Evolutionary conservation across 768 basidiomycete genomes (phyloP), one percentile per base, ranked within the genome.

Genomic region (Suillus placidus): DNA sequence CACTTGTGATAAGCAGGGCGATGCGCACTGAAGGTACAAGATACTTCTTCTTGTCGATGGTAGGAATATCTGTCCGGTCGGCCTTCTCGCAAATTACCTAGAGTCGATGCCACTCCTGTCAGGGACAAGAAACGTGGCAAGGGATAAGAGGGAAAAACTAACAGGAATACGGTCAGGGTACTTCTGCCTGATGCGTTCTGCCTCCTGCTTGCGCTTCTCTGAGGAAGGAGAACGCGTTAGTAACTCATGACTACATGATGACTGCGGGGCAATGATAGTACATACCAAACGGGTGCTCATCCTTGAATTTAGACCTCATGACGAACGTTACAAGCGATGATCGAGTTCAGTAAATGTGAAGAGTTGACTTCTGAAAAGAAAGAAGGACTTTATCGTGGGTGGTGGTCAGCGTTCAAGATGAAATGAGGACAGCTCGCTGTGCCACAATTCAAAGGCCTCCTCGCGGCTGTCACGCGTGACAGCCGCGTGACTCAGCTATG

Each of bases 11-110:
- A 34, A 52, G 43, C 1, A 58, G 58, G 52, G 32, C 51, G 26
- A 58, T 51, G 78, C 92, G 73, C 73, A 97, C 97, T 63, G 95
- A 96, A 52, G 97, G 97, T 12, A 99, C 97, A 62, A 99, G 85
- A 72, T 99, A 99, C 85, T 99, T 99, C 95, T 99, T 99, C 93
- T 99, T 99, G 86, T 99, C 97, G 77, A 99, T 98, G 35, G 95
- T 96, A 0, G 96, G 94, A 78, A 99, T 99, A 82, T 99, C 97
- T 63, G 95, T 96, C 73, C 92, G 87, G 83, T 99, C 96, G 60
- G 95, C 96, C 83, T 97, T 98, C 87, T 99, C 97, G 81, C 97
- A 99, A 80, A 99, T 99, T 64, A 99, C 97, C 96, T 98, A 71
- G 47, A 66, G 64, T 60, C 45, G 57, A 40, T 42, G 63, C 52